These are phyloP conservation scores for Metroxylon sagu DNA, from an alignment of 176 grass and related monocot genomes.

Conservation along the genomic window DNA sequence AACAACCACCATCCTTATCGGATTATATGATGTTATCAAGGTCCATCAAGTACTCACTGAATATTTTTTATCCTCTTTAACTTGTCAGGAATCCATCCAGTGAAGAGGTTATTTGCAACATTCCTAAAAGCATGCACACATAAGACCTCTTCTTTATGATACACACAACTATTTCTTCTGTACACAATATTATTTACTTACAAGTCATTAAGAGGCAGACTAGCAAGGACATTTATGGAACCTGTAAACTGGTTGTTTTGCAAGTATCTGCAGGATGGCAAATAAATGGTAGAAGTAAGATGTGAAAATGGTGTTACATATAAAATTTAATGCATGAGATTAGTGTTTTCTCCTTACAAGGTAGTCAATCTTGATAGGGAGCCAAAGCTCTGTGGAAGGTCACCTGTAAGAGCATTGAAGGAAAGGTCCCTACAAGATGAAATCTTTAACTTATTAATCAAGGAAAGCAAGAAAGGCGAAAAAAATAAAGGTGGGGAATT, in stretches of 20 bases:
- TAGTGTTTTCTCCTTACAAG: slow-evolving; percentile 43
- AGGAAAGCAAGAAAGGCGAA: neutral
- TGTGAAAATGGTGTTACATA: no score
- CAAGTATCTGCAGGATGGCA: slow-evolving; percentile 43
- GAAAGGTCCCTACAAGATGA: slow-evolving; percentile 59
- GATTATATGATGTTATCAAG: neutral
- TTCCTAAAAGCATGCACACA: slow-evolving; percentile 35
- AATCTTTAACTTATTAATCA: neutral
- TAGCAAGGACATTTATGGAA: slow-evolving; percentile 48
- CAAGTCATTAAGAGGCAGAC: slow-evolving; percentile 67
- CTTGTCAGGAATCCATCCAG: slow-evolving; percentile 60
- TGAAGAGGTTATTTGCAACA: slow-evolving; percentile 75
- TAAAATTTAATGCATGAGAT: neutral
- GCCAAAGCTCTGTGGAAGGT: slow-evolving; percentile 66
- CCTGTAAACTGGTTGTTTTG: slow-evolving; percentile 81
- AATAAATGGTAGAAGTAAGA: neutral
- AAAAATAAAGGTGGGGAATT: no score
- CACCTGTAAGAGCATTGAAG: slow-evolving; percentile 45
- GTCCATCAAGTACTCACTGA: slow-evolving; percentile 38
- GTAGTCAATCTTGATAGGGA: slow-evolving; percentile 52
- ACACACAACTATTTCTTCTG: slow-evolving; percentile 1
- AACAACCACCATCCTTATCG: neutral
- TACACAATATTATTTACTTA: slow-evolving; percentile 37
- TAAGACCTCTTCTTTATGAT: slow-evolving; percentile 10
- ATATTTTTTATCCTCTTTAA: slow-evolving; percentile 60